phyloP scores from a whole-genome alignment of 148 eudicot genomes.

The Nepenthes gracilis region DNA sequence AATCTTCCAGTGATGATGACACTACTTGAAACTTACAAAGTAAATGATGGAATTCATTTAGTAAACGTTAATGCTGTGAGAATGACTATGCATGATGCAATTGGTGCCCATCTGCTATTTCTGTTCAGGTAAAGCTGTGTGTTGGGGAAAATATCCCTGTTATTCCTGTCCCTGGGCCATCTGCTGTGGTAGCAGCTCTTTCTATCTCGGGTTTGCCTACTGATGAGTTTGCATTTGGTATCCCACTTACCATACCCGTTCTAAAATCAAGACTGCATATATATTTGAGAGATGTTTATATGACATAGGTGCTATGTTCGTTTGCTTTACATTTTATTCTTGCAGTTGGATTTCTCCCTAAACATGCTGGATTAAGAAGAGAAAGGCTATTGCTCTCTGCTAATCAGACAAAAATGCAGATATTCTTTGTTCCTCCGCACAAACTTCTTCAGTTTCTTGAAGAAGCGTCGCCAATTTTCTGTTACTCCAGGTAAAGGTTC shows the following conservation, averaged over 20 bases:
- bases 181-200: slow-evolving; percentile 78
- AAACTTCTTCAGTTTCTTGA: slow-evolving; percentile 77
- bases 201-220: slow-evolving; percentile 90
- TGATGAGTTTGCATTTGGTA: slow-evolving; percentile 88
- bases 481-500: slow-evolving; percentile 49
- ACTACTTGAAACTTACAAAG: too few species aligned
- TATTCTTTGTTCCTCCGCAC: slow-evolving; percentile 95
- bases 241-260: slow-evolving; percentile 2
- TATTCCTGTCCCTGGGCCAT: slow-evolving; percentile 90
- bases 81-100: too few species aligned
- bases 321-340: slow-evolving; percentile 5
- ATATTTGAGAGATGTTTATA: neutral
- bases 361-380: slow-evolving; percentile 61
- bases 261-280: neutral
- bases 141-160: slow-evolving; percentile 54
- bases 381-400: slow-evolving; percentile 62
- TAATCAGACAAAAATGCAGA: slow-evolving; percentile 64
- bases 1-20: too few species aligned
- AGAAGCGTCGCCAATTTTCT: slow-evolving; percentile 55
- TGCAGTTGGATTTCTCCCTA: slow-evolving; percentile 94
- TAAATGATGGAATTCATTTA: too few species aligned
- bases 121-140: slow-evolving; percentile 62
- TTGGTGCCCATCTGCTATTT: too few species aligned
- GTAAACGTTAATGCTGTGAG: too few species aligned
- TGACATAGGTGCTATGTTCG: neutral